phyloP scores from a whole-genome alignment of 495 filamentous ascomycete genomes.

The Friedmanniomyces endolithicus region DNA sequence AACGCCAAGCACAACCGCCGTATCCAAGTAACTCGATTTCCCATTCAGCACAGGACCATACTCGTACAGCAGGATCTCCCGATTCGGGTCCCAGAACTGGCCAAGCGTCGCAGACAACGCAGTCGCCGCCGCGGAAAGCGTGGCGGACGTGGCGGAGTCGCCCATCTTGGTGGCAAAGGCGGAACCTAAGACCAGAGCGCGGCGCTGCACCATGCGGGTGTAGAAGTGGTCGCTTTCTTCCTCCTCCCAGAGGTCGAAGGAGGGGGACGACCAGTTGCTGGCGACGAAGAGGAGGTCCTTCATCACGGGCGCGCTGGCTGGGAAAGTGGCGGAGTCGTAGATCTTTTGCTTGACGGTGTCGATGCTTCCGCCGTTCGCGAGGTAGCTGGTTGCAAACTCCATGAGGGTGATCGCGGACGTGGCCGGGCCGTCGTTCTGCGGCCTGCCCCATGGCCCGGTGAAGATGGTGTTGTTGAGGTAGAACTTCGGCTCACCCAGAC shows the following conservation, averaged over 20 bases:
- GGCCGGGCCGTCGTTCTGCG: constrained; percentile 24
- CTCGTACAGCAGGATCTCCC: constrained; percentile 21
- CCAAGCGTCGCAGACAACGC: constrained; percentile 13
- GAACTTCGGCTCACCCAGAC: constrained; percentile 23
- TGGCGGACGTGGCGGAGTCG: constrained; percentile 16
- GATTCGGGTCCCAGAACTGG: constrained; percentile 20
- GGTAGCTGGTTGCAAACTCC: constrained; percentile 22
- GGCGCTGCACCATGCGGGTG: constrained; percentile 23
- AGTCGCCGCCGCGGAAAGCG: constrained; percentile 10
- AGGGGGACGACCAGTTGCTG: constrained; percentile 18
- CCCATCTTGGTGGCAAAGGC: constrained; percentile 18
- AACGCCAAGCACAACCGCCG: constrained; percentile 20
- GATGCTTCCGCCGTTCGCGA: constrained; percentile 16
- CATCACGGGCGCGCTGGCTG: constrained; percentile 15
- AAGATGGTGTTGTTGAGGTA: constrained; percentile 23
- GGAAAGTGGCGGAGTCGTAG: constrained; percentile 17
- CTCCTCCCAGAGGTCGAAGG: constrained; percentile 25
- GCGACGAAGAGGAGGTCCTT: constrained; percentile 23
- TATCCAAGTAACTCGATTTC: constrained; percentile 21
- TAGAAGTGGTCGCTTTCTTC: constrained; percentile 22
- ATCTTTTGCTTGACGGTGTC: constrained; percentile 18
- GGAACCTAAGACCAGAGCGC: constrained; percentile 18
- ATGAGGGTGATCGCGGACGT: constrained; percentile 22
- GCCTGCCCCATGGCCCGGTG: constrained; percentile 22
- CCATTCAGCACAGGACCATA: constrained; percentile 19